Conservation (phyloP, 192 early-diverging fungal genomes). For the Umbelopsis isabellina region DNA sequence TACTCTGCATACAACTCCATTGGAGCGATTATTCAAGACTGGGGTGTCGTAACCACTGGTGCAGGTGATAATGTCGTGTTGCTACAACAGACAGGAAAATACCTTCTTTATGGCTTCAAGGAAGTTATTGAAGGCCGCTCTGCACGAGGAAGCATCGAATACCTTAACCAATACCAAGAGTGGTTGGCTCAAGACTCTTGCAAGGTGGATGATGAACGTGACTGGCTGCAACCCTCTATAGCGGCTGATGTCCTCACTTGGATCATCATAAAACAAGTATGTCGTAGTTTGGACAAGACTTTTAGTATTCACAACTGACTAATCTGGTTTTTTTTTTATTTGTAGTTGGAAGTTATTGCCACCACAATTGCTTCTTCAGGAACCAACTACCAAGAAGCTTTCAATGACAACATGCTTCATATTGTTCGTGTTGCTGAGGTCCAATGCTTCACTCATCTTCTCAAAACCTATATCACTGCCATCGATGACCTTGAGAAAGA, state of each 20-base stretch:
- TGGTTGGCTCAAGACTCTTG: conserved; percentile 34
- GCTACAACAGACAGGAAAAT: conserved; percentile 54
- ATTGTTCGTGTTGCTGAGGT: conserved; percentile 36
- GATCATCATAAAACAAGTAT: conserved; percentile 45
- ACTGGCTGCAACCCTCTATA: conserved; percentile 42
- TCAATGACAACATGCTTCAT: conserved; percentile 34
- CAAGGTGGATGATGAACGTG: conserved; percentile 39
- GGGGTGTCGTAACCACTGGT: conserved; percentile 64
- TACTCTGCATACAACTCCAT: conserved; percentile 71
- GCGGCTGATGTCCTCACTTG: conserved; percentile 45
- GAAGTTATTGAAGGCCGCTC: conserved; percentile 30
- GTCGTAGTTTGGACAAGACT: background rate
- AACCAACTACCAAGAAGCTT: conserved; percentile 12
- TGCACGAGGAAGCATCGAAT: conserved; percentile 35
- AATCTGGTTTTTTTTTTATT: background rate
- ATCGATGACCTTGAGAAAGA: conserved; percentile 22
- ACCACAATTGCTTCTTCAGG: background rate
- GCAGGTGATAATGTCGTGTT: conserved; percentile 55
- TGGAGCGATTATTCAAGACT: conserved; percentile 59
- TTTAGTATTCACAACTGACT: background rate
- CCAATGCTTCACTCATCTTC: conserved; percentile 30
- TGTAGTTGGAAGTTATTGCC: conserved; percentile 15
- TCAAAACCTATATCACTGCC: conserved; percentile 26
- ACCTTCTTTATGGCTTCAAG: conserved; percentile 38
- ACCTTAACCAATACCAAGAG: conserved; percentile 44